These are phyloP conservation scores for Tilletia caries DNA, from an alignment of 1,284 basidiomycete species.

Conservation along the genomic window DNA sequence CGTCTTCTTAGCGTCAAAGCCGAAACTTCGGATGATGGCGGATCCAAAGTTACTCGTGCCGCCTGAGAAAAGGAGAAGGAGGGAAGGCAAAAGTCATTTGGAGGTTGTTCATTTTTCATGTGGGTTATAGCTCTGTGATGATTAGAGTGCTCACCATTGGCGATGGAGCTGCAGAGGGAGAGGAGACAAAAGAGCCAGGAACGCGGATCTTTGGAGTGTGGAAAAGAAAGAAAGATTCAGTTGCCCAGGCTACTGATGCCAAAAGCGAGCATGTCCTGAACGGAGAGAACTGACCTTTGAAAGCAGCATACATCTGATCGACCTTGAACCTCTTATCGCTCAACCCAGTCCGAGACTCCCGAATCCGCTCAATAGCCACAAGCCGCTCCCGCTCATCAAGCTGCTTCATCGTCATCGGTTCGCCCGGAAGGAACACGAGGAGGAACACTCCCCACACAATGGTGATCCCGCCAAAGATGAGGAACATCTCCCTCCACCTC, in stretches of 20 bases:
- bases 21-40: constrained; percentile 47
- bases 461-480: constrained; percentile 42
- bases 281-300: constrained; percentile 30
- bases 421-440: constrained; percentile 28
- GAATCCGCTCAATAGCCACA: constrained; percentile 62
- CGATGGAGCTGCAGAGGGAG: neutral
- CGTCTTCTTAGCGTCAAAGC: constrained; percentile 37
- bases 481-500: constrained; percentile 43
- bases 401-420: constrained; percentile 24
- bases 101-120: too few species aligned
- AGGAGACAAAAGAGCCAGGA: constrained; percentile 17
- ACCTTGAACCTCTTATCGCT: constrained; percentile 62
- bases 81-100: too few species aligned
- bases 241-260: too few species aligned
- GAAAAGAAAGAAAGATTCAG: too few species aligned
- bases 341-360: constrained; percentile 60
- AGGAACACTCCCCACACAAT: constrained; percentile 27
- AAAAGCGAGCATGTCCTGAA: too few species aligned
- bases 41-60: constrained; percentile 42
- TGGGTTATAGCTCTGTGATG: too few species aligned
- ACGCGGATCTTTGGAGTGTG: too few species aligned
- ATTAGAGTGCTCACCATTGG: constrained; percentile 7
- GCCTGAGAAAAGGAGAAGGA: constrained; percentile 34
- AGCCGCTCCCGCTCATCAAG: constrained; percentile 59
- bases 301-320: constrained; percentile 59